Evolutionary conservation across 768 basidiomycete species (phyloP), one percentile per base, ranked within the genome.

Genomic region (Dictyophora rubrovolvata): DNA sequence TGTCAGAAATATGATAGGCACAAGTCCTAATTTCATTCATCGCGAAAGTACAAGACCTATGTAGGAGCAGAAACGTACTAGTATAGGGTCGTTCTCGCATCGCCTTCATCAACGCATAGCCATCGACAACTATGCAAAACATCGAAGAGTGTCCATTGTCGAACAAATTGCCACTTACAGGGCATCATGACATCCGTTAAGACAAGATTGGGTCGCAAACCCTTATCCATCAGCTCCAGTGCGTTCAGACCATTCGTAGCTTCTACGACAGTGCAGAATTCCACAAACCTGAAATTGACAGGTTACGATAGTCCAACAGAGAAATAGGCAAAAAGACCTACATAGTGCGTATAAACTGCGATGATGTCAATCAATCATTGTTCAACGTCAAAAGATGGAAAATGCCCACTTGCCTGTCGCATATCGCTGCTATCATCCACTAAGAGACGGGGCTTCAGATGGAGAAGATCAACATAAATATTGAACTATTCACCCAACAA

Each of bases 101-200:
- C 3, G 67, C 66, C 9, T 54, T 59, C 2, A 74, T 64, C 0
- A 74, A 57, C 6, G 65, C 67, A 48, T 68, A 70, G 4, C 73
- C 73, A 54, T 72, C 71, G 35, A 73, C 62, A 56, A 70, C 61
- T 49, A 59, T 14, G n/a, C 34, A 21, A 22, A 35, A 60, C 18
- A 52, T 18, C 51, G 46, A 35, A 53, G 17, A n/a, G 7, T 23
- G 22, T 18, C 42, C 47, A 12, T 37, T 14, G 14, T 54, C 23
- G n/a, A 5, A 59, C 6, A 21, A 12, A 20, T 16, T 42, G 69
- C 17, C 65, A 63, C 58, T 64, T 50, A 54, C 73, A 69, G 11
- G 72, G 72, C 69, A 73, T 72, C 65, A 70, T 70, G 14, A 70
- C 66, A 62, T 72, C 73, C 11, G 68, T 65, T 12, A 74, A 62